Conservation (phyloP, 75 land plant genomes). For the Isoetes taiwanensis region DNA sequence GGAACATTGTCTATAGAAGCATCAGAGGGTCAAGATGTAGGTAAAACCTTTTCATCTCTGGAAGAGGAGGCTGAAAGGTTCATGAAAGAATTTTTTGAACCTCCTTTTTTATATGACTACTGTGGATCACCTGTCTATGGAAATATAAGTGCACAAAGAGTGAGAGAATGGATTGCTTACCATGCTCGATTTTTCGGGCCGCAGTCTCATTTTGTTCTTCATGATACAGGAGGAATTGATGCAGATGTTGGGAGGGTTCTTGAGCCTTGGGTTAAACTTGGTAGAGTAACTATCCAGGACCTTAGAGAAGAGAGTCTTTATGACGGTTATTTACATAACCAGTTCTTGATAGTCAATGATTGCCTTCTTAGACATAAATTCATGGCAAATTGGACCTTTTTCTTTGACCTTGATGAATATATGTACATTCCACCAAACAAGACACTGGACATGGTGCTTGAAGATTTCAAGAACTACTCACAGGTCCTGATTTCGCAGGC, state of each 20-base stretch:
- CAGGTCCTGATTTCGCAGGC: neutral
- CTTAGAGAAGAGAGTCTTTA: slow-evolving; percentile 5
- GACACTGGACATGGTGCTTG: slow-evolving; percentile 2
- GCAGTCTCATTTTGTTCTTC: slow-evolving; percentile 15
- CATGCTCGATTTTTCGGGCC: slow-evolving; percentile 16
- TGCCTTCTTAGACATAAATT: slow-evolving; percentile 15
- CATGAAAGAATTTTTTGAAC: neutral
- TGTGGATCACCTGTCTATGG: slow-evolving; percentile 26
- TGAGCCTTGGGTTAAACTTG: slow-evolving; percentile 7
- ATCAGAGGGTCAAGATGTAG: slow-evolving; percentile 5
- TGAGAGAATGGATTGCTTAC: slow-evolving; percentile 21
- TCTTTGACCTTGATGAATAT: slow-evolving; percentile 29
- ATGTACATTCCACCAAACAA: slow-evolving; percentile 2
- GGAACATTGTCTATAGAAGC: slow-evolving; percentile 24
- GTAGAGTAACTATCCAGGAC: slow-evolving; percentile 9
- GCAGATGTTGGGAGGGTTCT: neutral
- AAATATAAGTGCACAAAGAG: slow-evolving; percentile 10
- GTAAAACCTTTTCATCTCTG: neutral
- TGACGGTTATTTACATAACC: slow-evolving; percentile 23
- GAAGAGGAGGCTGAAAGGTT: neutral
- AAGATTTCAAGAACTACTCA: neutral
- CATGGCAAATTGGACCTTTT: slow-evolving; percentile 22
- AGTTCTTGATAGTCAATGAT: slow-evolving; percentile 25
- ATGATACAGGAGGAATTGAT: slow-evolving; percentile 18
- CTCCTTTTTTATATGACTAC: slow-evolving; percentile 15